Evolutionary conservation across 2,329 filamentous ascomycete species (phyloP).

Genomic region (Microcyclosporella mali): DNA sequence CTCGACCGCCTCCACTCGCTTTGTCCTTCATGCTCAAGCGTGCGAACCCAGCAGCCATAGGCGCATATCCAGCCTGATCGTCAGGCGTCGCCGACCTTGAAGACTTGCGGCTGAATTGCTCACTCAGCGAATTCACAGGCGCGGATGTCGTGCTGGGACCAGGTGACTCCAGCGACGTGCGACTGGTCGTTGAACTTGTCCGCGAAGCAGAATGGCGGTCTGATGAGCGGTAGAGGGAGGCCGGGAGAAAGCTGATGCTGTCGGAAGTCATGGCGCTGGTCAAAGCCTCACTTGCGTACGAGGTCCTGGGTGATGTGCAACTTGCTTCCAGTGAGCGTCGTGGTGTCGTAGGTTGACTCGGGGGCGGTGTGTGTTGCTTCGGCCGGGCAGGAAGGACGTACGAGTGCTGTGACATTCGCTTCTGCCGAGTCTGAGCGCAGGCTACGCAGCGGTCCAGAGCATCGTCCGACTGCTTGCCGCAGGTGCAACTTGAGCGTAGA

Average conservation of each 20-base stretch:
- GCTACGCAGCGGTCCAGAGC: background rate
- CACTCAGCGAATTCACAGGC: background rate
- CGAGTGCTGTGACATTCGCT: background rate
- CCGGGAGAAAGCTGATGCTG: background rate
- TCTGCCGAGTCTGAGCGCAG: background rate
- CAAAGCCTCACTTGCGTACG: background rate
- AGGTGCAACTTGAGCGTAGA: background rate
- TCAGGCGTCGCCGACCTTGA: background rate
- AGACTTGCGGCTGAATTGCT: background rate
- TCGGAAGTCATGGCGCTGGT: background rate
- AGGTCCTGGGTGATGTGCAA: background rate
- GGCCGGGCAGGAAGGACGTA: background rate
- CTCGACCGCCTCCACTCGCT: background rate
- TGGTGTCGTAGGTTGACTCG: background rate
- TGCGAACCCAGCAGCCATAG: slow-evolving; percentile 2
- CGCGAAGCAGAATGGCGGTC: background rate
- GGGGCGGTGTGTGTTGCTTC: background rate
- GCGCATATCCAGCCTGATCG: background rate
- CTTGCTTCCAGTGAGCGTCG: too few relatives aligned
- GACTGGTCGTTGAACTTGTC: background rate
- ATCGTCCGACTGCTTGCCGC: background rate
- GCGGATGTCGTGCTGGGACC: background rate
- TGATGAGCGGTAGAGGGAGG: background rate
- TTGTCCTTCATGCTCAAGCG: background rate
- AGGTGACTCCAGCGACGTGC: too few relatives aligned